phyloP scores from a whole-genome alignment of 305 asterid genomes.

The Plantago rigida region DNA sequence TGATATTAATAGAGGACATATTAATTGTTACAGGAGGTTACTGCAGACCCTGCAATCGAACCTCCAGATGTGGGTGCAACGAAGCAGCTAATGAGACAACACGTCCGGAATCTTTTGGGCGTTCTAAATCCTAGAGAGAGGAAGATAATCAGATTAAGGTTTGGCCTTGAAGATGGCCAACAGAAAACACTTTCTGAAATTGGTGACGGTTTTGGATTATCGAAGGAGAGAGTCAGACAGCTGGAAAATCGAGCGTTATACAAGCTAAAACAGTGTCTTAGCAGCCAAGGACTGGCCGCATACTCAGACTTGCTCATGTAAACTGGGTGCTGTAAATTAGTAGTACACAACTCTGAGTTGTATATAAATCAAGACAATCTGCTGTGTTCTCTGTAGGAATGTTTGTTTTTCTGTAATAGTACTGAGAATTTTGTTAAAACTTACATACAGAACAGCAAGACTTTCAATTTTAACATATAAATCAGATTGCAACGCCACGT shows the following conservation, averaged over 20 bases:
- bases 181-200: constrained; percentile 64
- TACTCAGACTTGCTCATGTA: constrained; percentile 50
- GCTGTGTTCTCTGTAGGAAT: constrained; percentile 11
- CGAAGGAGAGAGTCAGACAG: constrained; percentile 55
- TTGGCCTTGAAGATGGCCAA: constrained; percentile 54
- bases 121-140: constrained; percentile 71
- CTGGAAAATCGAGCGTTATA: constrained; percentile 42
- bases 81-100: constrained; percentile 77
- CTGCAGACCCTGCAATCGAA: constrained; percentile 63
- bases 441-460: not conserved
- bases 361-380: constrained; percentile 29
- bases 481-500: no score
- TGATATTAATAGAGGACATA: not conserved
- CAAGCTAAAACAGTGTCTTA: constrained; percentile 54
- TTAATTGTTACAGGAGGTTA: constrained; percentile 57
- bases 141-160: constrained; percentile 59
- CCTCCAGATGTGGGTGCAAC: constrained; percentile 43
- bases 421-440: constrained; percentile 1
- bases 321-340: constrained; percentile 16
- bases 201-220: constrained; percentile 56
- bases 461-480: not conserved
- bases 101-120: constrained; percentile 51
- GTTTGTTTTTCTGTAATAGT: constrained; percentile 2
- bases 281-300: constrained; percentile 59
- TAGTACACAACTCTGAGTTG: constrained; percentile 20